Percentiles rank a stretch among this genome's conserved stretches.
phyloP scores from a whole-genome alignment of 2,329 filamentous ascomycete species.

The Neofusicoccum sp. region DNA sequence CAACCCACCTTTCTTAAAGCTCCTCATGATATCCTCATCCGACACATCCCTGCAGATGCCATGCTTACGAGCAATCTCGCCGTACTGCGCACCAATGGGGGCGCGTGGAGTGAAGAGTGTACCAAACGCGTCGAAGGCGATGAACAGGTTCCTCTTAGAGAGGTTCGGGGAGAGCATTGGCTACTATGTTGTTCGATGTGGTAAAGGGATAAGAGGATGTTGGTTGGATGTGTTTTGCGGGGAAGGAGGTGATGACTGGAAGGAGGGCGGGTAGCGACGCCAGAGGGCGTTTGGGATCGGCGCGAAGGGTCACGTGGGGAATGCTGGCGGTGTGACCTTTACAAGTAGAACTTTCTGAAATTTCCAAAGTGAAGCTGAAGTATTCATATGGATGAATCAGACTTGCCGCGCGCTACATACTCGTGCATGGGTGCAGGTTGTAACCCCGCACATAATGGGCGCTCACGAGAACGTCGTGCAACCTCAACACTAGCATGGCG shows the following conservation, averaged over 20 bases:
- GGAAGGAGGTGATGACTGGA: too few relatives aligned
- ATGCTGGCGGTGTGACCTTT: too few relatives aligned
- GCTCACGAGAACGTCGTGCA: too few relatives aligned
- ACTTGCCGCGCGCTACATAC: too few relatives aligned
- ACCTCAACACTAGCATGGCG: too few relatives aligned
- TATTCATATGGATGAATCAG: too few relatives aligned
- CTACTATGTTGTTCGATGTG: not conserved
- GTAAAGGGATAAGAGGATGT: not conserved
- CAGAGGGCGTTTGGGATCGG: not conserved
- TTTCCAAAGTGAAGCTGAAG: too few relatives aligned
- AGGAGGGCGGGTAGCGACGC: not conserved
- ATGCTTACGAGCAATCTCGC: conserved; percentile 49
- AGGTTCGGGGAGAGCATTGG: not conserved
- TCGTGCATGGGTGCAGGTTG: not conserved
- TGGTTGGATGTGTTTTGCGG: not conserved
- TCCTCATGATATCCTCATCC: conserved; percentile 39
- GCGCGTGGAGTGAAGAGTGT: conserved; percentile 57
- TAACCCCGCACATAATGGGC: too few relatives aligned
- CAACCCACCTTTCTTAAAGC: conserved; percentile 40
- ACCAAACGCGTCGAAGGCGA: conserved; percentile 66
- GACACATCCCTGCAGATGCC: conserved; percentile 45
- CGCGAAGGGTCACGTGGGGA: not conserved
- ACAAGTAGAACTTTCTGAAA: too few relatives aligned
- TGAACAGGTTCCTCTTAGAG: conserved; percentile 46
- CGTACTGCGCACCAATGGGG: conserved; percentile 56